Conservation (phyloP, 1,284 basidiomycete species). For the Takashimella koratensis region DNA sequence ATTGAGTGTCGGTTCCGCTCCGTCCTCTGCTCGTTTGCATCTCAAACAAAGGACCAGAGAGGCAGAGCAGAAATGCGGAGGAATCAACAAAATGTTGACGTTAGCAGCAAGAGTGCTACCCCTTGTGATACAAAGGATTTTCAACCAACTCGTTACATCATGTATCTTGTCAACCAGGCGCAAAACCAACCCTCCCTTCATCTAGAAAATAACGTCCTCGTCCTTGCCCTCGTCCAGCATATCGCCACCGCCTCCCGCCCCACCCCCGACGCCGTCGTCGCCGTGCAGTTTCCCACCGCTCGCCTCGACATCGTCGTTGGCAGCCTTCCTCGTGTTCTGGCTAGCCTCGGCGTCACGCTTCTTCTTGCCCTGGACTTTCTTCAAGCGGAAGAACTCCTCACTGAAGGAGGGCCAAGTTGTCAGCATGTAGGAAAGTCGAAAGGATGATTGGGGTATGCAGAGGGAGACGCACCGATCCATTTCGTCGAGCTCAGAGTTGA, state of each 20-base stretch:
- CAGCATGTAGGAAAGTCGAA: background rate
- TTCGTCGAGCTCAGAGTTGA: conserved; percentile 92
- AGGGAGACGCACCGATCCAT: conserved; percentile 67
- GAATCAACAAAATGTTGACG: too few relatives aligned
- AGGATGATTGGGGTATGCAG: background rate
- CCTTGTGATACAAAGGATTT: too few relatives aligned
- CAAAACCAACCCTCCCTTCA: too few relatives aligned
- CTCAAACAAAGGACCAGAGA: too few relatives aligned
- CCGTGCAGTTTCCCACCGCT: conserved; percentile 46
- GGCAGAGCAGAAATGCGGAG: too few relatives aligned
- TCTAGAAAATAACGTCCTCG: conserved; percentile 84
- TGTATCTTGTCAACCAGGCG: too few relatives aligned
- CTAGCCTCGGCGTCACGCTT: conserved; percentile 62
- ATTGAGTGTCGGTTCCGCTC: too few relatives aligned
- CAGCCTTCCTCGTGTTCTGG: conserved; percentile 22
- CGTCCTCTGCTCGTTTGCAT: too few relatives aligned
- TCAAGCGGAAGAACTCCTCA: conserved; percentile 94
- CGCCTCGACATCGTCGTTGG: conserved; percentile 29
- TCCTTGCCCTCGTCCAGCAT: conserved; percentile 75
- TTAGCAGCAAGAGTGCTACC: too few relatives aligned
- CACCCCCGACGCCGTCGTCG: conserved; percentile 47
- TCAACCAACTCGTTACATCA: too few relatives aligned
- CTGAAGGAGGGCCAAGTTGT: conserved; percentile 13
- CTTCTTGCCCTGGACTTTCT: conserved; percentile 97
- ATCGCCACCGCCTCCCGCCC: conserved; percentile 52